A percentile compares a stretch with the other conserved stretches of the same genome.
phyloP scores from a whole-genome alignment of 306 rosid genomes.

The Prunus campanulata region DNA sequence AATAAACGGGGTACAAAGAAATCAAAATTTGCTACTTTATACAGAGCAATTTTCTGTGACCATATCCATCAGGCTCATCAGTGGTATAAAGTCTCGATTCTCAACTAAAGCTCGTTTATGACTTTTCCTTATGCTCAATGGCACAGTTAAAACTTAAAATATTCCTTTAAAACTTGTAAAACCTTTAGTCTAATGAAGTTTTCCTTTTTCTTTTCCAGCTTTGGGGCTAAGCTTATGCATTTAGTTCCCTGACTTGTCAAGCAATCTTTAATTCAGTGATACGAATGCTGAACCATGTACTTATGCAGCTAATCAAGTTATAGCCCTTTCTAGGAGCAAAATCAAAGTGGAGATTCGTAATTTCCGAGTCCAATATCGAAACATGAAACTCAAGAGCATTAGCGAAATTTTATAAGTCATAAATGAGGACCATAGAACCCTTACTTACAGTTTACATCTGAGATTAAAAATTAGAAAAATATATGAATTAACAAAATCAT shows the following conservation, averaged over 20 bases:
- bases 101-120: too few species aligned
- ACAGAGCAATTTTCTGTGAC: not conserved
- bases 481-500: not conserved
- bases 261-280: not conserved
- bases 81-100: not conserved
- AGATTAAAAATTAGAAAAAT: too few species aligned
- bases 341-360: not conserved
- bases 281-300: not conserved
- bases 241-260: not conserved
- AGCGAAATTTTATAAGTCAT: not conserved
- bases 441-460: not conserved
- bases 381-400: not conserved
- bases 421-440: not conserved
- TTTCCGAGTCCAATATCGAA: not conserved
- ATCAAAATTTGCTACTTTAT: too few species aligned
- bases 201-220: not conserved
- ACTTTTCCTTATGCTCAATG: not conserved
- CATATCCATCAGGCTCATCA: not conserved
- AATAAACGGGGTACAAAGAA: not conserved
- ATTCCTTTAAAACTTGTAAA: too few species aligned
- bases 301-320: not conserved
- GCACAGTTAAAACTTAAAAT: not conserved
- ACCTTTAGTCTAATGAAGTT: too few species aligned
- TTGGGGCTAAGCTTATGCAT: not conserved
- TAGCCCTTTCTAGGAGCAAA: not conserved